A percentile compares a stretch with the other conserved stretches of the same genome.
These are phyloP conservation scores for Suhomyces wounanorum DNA, from an alignment of 1,139 yeast species.

Conservation along the genomic window DNA sequence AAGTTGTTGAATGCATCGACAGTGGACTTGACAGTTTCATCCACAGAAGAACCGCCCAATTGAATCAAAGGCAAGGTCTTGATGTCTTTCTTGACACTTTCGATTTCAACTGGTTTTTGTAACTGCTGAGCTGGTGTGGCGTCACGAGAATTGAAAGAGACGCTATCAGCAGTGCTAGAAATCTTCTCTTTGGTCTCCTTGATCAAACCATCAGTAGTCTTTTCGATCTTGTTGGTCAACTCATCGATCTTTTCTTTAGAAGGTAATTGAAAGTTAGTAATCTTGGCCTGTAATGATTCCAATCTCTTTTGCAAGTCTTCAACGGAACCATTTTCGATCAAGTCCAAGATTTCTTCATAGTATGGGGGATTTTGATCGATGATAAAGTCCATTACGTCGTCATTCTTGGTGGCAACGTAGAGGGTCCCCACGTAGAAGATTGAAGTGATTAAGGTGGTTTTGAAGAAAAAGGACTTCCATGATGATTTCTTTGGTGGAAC, in stretches of 20 bases:
- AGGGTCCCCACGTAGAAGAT: slow-evolving; percentile 43
- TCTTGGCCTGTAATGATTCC: slow-evolving; percentile 23
- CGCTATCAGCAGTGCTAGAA: slow-evolving; percentile 15
- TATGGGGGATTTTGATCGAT: slow-evolving; percentile 49
- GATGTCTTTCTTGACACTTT: slow-evolving; percentile 34
- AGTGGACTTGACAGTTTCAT: slow-evolving; percentile 50
- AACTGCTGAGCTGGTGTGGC: slow-evolving; percentile 49
- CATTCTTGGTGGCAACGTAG: slow-evolving; percentile 48
- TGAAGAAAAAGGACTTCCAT: slow-evolving; percentile 35
- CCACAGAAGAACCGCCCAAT: slow-evolving; percentile 32
- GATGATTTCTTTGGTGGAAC: slow-evolving; percentile 27
- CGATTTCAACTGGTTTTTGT: slow-evolving; percentile 46
- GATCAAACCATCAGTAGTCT: slow-evolving; percentile 37
- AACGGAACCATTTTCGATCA: slow-evolving; percentile 41
- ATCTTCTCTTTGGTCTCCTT: slow-evolving; percentile 42
- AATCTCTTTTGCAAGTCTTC: slow-evolving; percentile 34
- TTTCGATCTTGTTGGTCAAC: slow-evolving; percentile 36
- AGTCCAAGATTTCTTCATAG: slow-evolving; percentile 43
- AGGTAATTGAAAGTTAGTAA: slow-evolving; percentile 29
- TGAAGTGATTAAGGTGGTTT: slow-evolving; percentile 31
- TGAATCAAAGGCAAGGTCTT: slow-evolving; percentile 41
- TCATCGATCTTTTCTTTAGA: slow-evolving; percentile 37
- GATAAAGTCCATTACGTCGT: slow-evolving; percentile 48
- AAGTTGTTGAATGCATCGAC: slow-evolving; percentile 54
- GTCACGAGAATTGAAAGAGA: slow-evolving; percentile 27